Conservation (phyloP, 1,284 basidiomycete species). For the Irpex rosettiformis region DNA sequence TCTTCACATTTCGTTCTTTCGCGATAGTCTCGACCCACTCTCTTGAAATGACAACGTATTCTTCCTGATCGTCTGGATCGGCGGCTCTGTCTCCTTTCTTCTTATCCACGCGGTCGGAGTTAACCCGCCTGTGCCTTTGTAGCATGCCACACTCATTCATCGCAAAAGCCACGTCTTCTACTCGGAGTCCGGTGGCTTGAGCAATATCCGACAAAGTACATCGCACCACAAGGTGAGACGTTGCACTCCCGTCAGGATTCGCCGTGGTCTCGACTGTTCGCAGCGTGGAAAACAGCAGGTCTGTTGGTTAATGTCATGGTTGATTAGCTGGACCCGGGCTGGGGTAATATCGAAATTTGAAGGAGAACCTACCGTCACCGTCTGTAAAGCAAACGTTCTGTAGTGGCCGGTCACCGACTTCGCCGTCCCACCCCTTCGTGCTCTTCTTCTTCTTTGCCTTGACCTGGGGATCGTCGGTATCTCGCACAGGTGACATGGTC, state of each 20-base stretch:
- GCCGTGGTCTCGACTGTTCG: conserved; percentile 54
- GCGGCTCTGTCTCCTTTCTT: conserved; percentile 1
- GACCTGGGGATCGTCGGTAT: conserved; percentile 32
- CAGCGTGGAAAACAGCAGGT: conserved; percentile 38
- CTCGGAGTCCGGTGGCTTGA: conserved; percentile 74
- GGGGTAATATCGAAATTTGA: background rate
- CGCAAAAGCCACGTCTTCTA: conserved; percentile 87
- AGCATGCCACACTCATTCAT: conserved; percentile 86
- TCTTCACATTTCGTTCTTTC: conserved; percentile 59
- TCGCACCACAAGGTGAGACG: conserved; percentile 57
- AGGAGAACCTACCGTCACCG: conserved; percentile 21
- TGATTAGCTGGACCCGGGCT: background rate
- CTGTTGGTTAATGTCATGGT: conserved; percentile 9
- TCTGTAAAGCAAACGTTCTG: conserved; percentile 19
- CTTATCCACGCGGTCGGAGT: background rate
- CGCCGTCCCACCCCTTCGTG: conserved; percentile 66
- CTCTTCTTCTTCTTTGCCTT: conserved; percentile 42
- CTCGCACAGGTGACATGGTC: conserved; percentile 32
- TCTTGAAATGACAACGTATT: conserved; percentile 59
- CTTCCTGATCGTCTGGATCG: conserved; percentile 26
- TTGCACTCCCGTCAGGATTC: conserved; percentile 62
- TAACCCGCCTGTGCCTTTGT: conserved; percentile 21
- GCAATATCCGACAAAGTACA: conserved; percentile 75
- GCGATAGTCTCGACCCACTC: conserved; percentile 73
- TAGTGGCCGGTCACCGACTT: conserved; percentile 31